Evolutionary conservation across 2,329 filamentous ascomycete species (phyloP).

Genomic region (Pestalotiopsis sp.): DNA sequence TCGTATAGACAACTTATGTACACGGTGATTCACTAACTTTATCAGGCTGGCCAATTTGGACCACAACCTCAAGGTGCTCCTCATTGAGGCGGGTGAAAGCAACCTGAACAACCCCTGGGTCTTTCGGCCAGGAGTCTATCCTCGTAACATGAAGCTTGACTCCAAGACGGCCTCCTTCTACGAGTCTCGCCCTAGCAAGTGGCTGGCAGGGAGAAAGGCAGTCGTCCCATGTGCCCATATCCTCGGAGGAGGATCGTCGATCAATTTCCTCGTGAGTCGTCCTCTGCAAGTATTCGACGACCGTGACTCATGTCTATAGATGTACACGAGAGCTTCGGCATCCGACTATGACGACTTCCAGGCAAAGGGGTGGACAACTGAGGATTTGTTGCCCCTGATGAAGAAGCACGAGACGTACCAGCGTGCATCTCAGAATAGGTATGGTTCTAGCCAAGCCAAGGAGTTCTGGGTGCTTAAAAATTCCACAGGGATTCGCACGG

Average conservation of each 20-base stretch:
- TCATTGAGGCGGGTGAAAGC: slow-evolving; percentile 34
- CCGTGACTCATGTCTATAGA: slow-evolving; percentile 40
- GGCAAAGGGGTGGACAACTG: slow-evolving; percentile 75
- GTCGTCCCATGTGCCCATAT: slow-evolving; percentile 75
- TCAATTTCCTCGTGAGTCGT: slow-evolving; percentile 70
- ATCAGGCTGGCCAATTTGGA: slow-evolving; percentile 71
- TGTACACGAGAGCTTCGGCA: slow-evolving; percentile 72
- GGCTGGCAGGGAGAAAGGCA: slow-evolving; percentile 68
- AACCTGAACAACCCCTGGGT: slow-evolving; percentile 78
- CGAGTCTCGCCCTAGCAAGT: slow-evolving; percentile 72
- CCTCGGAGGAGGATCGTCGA: slow-evolving; percentile 70
- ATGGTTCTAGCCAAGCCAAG: slow-evolving; percentile 21
- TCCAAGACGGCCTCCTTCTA: slow-evolving; percentile 67
- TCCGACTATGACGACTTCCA: slow-evolving; percentile 80
- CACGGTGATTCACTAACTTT: slow-evolving; percentile 33
- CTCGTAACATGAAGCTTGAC: slow-evolving; percentile 63
- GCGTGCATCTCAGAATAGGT: slow-evolving; percentile 59
- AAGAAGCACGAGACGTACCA: slow-evolving; percentile 82
- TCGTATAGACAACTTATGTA: slow-evolving; percentile 3
- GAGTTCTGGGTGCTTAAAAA: slow-evolving; percentile 26
- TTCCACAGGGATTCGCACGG: slow-evolving; percentile 64
- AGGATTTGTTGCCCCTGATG: slow-evolving; percentile 75
- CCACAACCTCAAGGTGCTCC: slow-evolving; percentile 66
- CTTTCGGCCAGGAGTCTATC: slow-evolving; percentile 73
- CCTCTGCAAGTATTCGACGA: no score